Conservation (phyloP, 2,329 filamentous ascomycete species). For the Lasiodiplodia sp. region DNA sequence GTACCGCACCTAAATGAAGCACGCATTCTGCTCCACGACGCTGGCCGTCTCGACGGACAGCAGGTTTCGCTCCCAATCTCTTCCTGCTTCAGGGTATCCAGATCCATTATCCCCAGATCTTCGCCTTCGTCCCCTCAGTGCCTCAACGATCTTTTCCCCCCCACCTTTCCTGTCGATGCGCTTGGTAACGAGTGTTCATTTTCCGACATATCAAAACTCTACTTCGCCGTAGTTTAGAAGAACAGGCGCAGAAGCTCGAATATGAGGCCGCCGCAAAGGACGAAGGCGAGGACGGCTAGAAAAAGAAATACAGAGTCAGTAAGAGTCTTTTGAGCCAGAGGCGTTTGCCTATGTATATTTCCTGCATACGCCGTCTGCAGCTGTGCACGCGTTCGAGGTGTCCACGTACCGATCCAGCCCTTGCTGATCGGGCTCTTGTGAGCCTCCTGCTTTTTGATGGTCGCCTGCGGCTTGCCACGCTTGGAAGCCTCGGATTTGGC, state of each 20-base stretch:
- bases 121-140: background rate
- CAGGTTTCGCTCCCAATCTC: background rate
- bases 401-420: conserved; percentile 66
- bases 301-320: background rate
- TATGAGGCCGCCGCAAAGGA: conserved; percentile 67
- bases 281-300: conserved; percentile 67
- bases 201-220: background rate
- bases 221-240: conserved; percentile 38
- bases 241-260: conserved; percentile 64
- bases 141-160: background rate
- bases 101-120: background rate
- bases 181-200: background rate
- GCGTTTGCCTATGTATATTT: background rate
- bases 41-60: background rate
- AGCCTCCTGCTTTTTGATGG: conserved; percentile 61
- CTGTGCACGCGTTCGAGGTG: background rate
- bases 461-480: conserved; percentile 69
- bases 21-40: background rate
- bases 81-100: conserved; percentile 3
- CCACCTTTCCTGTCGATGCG: background rate
- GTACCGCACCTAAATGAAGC: background rate
- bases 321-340: background rate
- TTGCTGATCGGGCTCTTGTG: conserved; percentile 63
- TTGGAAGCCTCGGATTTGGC: conserved; percentile 74
- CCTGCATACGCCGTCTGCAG: background rate